These are phyloP conservation scores for Saitozyma sp. DNA, from an alignment of 768 basidiomycete genomes.

Conservation along the genomic window DNA sequence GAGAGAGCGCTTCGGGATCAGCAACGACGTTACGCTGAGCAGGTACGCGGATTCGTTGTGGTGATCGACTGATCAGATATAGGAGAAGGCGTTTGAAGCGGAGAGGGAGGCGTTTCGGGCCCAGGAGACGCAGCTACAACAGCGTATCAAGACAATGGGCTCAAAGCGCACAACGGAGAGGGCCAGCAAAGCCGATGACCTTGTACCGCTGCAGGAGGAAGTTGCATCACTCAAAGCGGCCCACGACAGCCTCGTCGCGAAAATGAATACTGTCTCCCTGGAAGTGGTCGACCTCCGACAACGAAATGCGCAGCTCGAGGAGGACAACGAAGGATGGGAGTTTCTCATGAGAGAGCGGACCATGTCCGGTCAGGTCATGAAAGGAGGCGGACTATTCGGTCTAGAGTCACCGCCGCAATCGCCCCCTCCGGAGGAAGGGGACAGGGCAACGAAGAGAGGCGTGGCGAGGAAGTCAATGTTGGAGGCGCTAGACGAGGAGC, in stretches of 20 bases:
- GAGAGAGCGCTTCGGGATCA: constrained; percentile 34
- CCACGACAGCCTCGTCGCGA: constrained; percentile 77
- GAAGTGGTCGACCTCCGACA: constrained; percentile 84
- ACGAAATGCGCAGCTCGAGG: constrained; percentile 72
- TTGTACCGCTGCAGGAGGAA: constrained; percentile 55
- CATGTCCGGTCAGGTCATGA: constrained; percentile 63
- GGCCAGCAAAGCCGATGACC: neutral
- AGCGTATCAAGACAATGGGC: constrained; percentile 17
- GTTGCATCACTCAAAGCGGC: constrained; percentile 83
- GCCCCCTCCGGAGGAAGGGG: neutral
- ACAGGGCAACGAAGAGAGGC: neutral
- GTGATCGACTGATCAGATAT: neutral
- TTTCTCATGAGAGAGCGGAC: constrained; percentile 89
- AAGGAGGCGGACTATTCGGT: constrained; percentile 5
- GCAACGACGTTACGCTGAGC: constrained; percentile 41
- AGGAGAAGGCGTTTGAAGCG: constrained; percentile 46
- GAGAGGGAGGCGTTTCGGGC: constrained; percentile 41
- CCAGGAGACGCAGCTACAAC: constrained; percentile 35
- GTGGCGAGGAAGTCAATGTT: neutral
- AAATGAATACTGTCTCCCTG: constrained; percentile 75
- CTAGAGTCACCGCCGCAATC: neutral
- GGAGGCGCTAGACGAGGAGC: constrained; percentile 25
- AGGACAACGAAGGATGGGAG: constrained; percentile 97
- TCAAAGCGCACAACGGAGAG: neutral
- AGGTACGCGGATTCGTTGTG: constrained; percentile 24